Evolutionary conservation across 495 filamentous ascomycete species (phyloP).

Genomic region (Lasiosphaeria ovina): DNA sequence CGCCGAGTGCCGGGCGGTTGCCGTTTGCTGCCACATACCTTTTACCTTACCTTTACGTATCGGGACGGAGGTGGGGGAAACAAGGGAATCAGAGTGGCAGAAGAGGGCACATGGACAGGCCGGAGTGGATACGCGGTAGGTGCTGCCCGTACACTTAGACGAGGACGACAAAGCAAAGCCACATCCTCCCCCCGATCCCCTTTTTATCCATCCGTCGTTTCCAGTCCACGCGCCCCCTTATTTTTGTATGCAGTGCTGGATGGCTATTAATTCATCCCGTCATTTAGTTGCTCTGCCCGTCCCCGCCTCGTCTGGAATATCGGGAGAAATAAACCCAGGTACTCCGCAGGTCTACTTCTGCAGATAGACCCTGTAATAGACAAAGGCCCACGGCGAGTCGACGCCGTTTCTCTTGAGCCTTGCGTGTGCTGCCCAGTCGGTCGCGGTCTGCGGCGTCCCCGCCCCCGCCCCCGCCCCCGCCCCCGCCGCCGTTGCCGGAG

Average conservation of each 20-base stretch:
- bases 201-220: not conserved
- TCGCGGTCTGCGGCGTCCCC: conserved; percentile 4
- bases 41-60: not conserved
- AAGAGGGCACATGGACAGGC: too few species aligned
- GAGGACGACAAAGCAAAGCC: not conserved
- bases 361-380: conserved; percentile 18
- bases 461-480: not conserved
- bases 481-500: not conserved
- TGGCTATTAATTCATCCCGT: not conserved
- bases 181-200: not conserved
- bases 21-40: not conserved
- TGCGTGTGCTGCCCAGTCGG: conserved; percentile 27
- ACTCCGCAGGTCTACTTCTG: conserved; percentile 4
- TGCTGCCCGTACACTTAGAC: not conserved
- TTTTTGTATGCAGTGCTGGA: not conserved
- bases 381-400: conserved; percentile 13
- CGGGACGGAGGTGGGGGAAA: not conserved
- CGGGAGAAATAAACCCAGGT: too few species aligned
- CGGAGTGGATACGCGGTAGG: too few species aligned
- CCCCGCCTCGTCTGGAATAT: too few species aligned
- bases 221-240: not conserved
- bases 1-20: too few species aligned
- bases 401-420: conserved; percentile 15
- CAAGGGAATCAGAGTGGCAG: too few species aligned
- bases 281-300: too few species aligned